Conservation (phyloP, 1,284 basidiomycete species). For the Kalmanozyma brasiliensis region DNA sequence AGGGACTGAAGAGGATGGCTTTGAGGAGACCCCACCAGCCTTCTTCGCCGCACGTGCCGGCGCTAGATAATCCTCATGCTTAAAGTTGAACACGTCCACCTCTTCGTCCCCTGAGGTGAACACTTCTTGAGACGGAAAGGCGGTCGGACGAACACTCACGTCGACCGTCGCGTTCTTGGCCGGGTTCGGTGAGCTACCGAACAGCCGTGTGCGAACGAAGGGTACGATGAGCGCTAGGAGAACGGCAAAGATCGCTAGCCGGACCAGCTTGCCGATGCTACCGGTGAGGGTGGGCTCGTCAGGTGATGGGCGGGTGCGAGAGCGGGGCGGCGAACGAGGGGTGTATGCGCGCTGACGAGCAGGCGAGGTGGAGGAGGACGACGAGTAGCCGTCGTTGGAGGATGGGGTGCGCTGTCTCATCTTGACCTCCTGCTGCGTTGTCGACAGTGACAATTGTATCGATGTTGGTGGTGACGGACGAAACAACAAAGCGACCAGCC, state of each 20-base stretch:
- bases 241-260: constrained; percentile 15
- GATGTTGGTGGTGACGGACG: constrained; percentile 4
- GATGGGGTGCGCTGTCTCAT: constrained; percentile 11
- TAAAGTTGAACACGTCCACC: constrained; percentile 43
- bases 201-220: constrained; percentile 11
- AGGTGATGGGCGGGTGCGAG: background rate
- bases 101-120: background rate
- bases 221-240: constrained; percentile 33
- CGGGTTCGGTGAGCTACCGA: background rate
- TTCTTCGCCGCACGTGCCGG: background rate
- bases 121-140: too few species aligned
- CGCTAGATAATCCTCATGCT: constrained; percentile 29
- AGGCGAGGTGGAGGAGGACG: constrained; percentile 8
- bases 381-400: constrained; percentile 2
- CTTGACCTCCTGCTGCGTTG: too few species aligned
- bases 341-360: constrained; percentile 2
- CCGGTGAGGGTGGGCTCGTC: constrained; percentile 5
- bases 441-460: too few species aligned
- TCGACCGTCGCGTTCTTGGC: background rate
- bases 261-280: constrained; percentile 15
- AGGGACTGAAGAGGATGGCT: constrained; percentile 6
- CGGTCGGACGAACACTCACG: background rate
- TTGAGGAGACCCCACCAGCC: background rate
- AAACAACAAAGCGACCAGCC: background rate
- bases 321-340: too few species aligned